A percentile compares a stretch with the other conserved stretches of the same genome.
These are phyloP conservation scores for Talaromyces stipitatus DNA, from an alignment of 495 filamentous ascomycete species.

Conservation along the genomic window DNA sequence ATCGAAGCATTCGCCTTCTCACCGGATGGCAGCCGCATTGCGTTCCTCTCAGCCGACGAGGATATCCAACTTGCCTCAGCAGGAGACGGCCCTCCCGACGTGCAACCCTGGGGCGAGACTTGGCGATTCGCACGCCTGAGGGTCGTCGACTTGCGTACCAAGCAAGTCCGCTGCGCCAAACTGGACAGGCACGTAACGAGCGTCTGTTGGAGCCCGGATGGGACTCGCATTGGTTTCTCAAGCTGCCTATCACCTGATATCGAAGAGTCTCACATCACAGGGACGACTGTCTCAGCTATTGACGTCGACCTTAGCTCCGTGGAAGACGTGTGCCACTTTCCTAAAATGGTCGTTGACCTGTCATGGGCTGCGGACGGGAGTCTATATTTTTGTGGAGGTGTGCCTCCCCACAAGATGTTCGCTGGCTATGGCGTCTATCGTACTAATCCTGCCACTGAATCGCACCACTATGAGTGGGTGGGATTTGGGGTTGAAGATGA, in stretches of 20 bases:
- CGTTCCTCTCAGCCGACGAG: conserved; percentile 12
- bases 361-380: conserved; percentile 4
- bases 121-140: conserved; percentile 1
- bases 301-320: conserved; percentile 1
- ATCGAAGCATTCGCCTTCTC: conserved; percentile 12
- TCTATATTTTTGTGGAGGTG: conserved; percentile 5
- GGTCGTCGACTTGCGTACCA: conserved; percentile 3
- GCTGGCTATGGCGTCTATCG: conserved; percentile 6
- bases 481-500: conserved; percentile 1
- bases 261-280: conserved; percentile 1
- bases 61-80: conserved; percentile 5
- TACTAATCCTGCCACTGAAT: not conserved
- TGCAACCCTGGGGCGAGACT: conserved; percentile 1
- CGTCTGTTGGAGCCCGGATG: conserved; percentile 4
- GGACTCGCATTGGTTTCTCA: conserved; percentile 2
- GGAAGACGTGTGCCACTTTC: conserved; percentile 4
- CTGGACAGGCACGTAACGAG: conserved; percentile 3
- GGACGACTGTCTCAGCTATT: conserved; percentile 3
- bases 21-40: conserved; percentile 11
- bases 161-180: conserved; percentile 1
- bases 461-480: conserved; percentile 4
- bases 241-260: conserved; percentile 4
- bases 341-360: conserved; percentile 4
- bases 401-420: conserved; percentile 1
- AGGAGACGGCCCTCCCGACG: conserved; percentile 1